Percentiles rank a stretch among this genome's conserved stretches.
Evolutionary conservation across 2,329 filamentous ascomycete genomes (phyloP).

Genomic region (Podosphaera leucotricha): DNA sequence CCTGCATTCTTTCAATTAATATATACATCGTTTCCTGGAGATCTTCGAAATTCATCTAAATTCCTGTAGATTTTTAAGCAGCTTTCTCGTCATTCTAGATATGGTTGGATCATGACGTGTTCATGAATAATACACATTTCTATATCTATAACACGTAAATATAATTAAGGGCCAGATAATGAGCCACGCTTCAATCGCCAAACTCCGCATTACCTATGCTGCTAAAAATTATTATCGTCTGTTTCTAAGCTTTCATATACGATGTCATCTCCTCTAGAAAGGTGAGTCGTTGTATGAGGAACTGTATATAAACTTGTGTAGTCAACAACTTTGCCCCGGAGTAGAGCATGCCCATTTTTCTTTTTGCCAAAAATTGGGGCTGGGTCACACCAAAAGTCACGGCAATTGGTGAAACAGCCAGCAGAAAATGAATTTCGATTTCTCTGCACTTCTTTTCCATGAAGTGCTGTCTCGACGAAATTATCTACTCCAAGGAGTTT

Average conservation of each 20-base stretch:
- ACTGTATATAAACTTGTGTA: constrained; percentile 81
- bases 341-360: constrained; percentile 47
- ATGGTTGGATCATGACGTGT: not conserved
- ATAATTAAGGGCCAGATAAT: not conserved
- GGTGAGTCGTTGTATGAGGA: constrained; percentile 21
- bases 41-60: not conserved
- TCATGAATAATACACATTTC: not conserved
- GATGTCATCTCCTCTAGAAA: constrained; percentile 6
- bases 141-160: not conserved
- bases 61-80: not conserved
- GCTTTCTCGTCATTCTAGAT: not conserved
- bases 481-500: constrained; percentile 75
- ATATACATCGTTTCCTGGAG: not conserved
- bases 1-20: not conserved
- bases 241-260: constrained; percentile 13
- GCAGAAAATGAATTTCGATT: constrained; percentile 59
- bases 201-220: not conserved
- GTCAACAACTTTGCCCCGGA: constrained; percentile 61
- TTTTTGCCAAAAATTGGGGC: constrained; percentile 56
- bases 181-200: not conserved
- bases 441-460: constrained; percentile 35
- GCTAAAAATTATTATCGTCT: constrained; percentile 12
- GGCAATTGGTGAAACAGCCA: constrained; percentile 71
- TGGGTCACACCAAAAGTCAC: constrained; percentile 88
- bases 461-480: constrained; percentile 73